Evolutionary conservation across 768 basidiomycete genomes (phyloP), one percentile per base, ranked within the genome.

Genomic region (Rhodocollybia butyracea): DNA sequence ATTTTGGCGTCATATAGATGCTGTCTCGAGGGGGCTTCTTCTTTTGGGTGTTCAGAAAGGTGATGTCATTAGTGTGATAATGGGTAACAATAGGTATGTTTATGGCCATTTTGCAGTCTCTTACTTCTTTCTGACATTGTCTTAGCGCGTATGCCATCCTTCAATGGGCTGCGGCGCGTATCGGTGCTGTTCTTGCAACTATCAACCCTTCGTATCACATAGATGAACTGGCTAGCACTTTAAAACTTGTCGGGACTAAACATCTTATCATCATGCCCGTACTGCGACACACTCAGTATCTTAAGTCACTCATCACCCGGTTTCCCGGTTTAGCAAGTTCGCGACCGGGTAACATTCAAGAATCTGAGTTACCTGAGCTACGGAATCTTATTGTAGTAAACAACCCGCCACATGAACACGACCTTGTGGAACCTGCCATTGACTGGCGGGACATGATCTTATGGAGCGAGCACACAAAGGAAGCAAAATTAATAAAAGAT

Each of bases 151-250:
- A 94, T 65, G 89, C 89, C 0, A 76, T 81, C 72, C 70, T 92
- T 22, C 91, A 94, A 61, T 92, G 89, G 91, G 91, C 91, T 3
- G 89, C 87, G 56, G 88, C 89, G n/a, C 83, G 81, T 47, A 78
- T 91, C 56, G 91, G 91, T n/a, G 90, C 88, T 12, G 83, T 92
- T 52, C 69, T 92, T 32, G 89, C 89, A 21, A 91, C 91, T 7
- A 75, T 93, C 43, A 94, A 94, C 60, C 91, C 91, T 2, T 88
- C 90, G 0, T 92, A 90, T 64, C 81, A 85, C 26, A 60, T 84
- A 5, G 74, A 78, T 31, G 91, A 94, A 64, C 74, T 93, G 8
- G 58, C 84, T 8, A 73, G 70, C 27, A 79, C 84, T 1, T 71
- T 93, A 30, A 79, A 81, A 47, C 75, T 89, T 13, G 86, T 80